Percentiles rank a stretch among this genome's conserved stretches.
These are phyloP conservation scores for Coniella lustricola DNA, from an alignment of 2,329 filamentous ascomycete genomes.

Conservation along the genomic window DNA sequence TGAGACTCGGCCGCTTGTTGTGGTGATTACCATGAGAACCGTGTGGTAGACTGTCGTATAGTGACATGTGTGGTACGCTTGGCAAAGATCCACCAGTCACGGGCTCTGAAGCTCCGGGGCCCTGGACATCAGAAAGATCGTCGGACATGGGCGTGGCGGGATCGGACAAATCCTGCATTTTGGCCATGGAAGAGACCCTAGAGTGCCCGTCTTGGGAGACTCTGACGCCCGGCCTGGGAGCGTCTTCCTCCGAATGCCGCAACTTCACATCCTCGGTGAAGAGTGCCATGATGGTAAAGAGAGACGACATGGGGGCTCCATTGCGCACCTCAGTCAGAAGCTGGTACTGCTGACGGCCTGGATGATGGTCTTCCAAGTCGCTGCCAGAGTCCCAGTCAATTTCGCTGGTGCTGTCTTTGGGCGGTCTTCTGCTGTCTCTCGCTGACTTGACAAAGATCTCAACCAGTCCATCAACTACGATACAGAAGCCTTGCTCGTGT, in stretches of 20 bases:
- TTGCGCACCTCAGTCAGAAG: conserved; percentile 96
- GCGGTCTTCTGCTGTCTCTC: conserved; percentile 39
- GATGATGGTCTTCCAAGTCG: conserved; percentile 54
- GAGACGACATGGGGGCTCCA: conserved; percentile 93
- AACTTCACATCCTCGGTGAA: conserved; percentile 94
- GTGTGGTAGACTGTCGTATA: conserved; percentile 43
- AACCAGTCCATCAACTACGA: conserved; percentile 92
- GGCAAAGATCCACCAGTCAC: conserved; percentile 37
- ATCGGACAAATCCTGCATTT: conserved; percentile 27
- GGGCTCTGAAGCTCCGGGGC: conserved; percentile 23
- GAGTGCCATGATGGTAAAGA: conserved; percentile 93
- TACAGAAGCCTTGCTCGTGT: conserved; percentile 95
- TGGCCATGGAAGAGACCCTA: conserved; percentile 22
- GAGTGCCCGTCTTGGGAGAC: conserved; percentile 24
- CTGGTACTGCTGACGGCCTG: conserved; percentile 79
- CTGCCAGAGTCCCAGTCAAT: conserved; percentile 44
- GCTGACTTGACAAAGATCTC: conserved; percentile 97
- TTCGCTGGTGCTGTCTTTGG: conserved; percentile 34
- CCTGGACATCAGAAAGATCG: conserved; percentile 18
- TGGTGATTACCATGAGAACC: conserved; percentile 22
- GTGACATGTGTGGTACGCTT: conserved; percentile 66
- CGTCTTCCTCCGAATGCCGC: conserved; percentile 61
- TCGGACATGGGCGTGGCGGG: conserved; percentile 34
- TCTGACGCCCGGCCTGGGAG: conserved; percentile 22
- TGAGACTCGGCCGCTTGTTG: conserved; percentile 33